Conservation (phyloP, 169 alveolate species). For the Plasmodium berghei region DNA sequence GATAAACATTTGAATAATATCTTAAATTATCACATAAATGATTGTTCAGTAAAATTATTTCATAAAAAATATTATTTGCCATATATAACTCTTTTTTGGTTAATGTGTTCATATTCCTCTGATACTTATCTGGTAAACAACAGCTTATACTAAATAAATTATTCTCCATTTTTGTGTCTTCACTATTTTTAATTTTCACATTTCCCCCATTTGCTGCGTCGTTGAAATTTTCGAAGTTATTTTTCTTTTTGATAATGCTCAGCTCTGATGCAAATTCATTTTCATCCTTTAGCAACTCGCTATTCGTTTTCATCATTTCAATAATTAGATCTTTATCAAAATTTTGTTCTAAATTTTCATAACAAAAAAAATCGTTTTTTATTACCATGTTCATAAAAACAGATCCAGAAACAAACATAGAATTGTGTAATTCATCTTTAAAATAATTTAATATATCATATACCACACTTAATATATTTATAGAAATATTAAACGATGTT, state of each 20-base stretch:
- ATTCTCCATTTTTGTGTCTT: background rate
- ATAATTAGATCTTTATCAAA: conserved; percentile 58
- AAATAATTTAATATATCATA: conserved; percentile 68
- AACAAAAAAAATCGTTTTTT: conserved; percentile 69
- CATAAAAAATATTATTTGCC: conserved; percentile 74
- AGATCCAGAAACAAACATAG: conserved; percentile 61
- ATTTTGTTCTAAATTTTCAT: conserved; percentile 38
- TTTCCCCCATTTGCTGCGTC: background rate
- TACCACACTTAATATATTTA: conserved; percentile 73
- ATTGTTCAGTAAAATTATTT: conserved; percentile 51
- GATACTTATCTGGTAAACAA: conserved; percentile 66
- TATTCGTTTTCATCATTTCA: conserved; percentile 17
- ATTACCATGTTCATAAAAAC: conserved; percentile 71
- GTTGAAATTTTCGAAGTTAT: background rate
- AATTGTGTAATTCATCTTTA: conserved; percentile 37
- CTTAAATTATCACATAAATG: conserved; percentile 74
- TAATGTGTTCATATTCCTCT: conserved; percentile 50
- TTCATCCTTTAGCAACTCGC: conserved; percentile 1
- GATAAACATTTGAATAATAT: conserved; percentile 50
- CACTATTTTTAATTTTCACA: background rate
- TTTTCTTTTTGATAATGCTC: background rate
- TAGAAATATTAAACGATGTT: conserved; percentile 51
- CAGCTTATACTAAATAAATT: conserved; percentile 41
- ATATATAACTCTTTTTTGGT: conserved; percentile 41
- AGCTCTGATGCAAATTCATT: background rate